A percentile compares a stretch with the other conserved stretches of the same genome.
Conservation (phyloP, 2,329 filamentous ascomycete genomes). For the Neurospora crassa region DNA sequence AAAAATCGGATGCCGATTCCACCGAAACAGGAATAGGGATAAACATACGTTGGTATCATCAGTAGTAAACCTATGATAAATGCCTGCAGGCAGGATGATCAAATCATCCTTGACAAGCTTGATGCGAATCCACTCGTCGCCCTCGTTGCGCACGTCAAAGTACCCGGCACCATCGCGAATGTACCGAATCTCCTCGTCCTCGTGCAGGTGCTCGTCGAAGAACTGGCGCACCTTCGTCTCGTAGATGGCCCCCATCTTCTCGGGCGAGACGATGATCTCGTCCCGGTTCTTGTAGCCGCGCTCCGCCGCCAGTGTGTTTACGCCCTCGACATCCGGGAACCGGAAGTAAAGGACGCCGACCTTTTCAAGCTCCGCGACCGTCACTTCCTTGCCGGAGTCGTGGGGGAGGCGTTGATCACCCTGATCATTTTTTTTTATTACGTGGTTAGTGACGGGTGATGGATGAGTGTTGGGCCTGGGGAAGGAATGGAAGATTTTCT, state of each 20-base stretch:
- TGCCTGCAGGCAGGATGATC: constrained; percentile 87
- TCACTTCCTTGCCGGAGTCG: constrained; percentile 67
- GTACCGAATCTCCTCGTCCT: constrained; percentile 97
- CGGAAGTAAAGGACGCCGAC: constrained; percentile 76
- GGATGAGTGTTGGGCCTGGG: not conserved
- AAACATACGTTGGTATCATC: constrained; percentile 75
- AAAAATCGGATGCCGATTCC: not conserved
- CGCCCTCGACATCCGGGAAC: constrained; percentile 52
- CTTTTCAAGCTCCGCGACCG: constrained; percentile 53
- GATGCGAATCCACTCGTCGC: constrained; percentile 85
- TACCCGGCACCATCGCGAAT: constrained; percentile 81
- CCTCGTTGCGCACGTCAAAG: constrained; percentile 80
- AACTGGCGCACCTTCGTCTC: constrained; percentile 91
- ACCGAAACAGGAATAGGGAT: constrained; percentile 2
- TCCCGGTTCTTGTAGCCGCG: constrained; percentile 92
- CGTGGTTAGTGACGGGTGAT: constrained; percentile 1
- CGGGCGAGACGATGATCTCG: constrained; percentile 79
- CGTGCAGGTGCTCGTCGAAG: constrained; percentile 92
- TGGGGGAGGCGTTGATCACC: constrained; percentile 90
- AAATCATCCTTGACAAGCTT: constrained; percentile 77
- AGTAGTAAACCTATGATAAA: constrained; percentile 96
- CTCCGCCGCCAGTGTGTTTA: constrained; percentile 63
- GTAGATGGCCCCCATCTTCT: constrained; percentile 76
- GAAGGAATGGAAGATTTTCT: not conserved
- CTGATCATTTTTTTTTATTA: constrained; percentile 49